phyloP scores from a whole-genome alignment of 176 grass and related monocot species.

The Triticum urartu region DNA sequence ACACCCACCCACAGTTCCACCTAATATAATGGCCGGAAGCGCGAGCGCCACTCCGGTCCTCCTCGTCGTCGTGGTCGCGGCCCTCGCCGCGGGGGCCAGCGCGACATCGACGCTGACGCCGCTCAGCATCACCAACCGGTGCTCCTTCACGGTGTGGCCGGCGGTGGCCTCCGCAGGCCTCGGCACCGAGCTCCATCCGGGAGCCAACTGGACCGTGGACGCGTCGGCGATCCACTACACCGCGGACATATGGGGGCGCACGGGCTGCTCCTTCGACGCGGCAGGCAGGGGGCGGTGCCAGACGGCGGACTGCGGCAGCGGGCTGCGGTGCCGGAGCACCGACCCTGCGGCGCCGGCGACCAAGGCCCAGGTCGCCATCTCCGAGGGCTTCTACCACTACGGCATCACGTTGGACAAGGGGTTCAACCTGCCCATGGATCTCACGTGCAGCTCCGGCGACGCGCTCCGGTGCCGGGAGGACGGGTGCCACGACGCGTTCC shows the following conservation, averaged over 20 bases:
- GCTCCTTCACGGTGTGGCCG: constrained; percentile 43
- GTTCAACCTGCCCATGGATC: neutral
- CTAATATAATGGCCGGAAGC: too few relatives aligned
- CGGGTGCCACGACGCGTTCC: neutral
- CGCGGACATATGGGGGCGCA: constrained; percentile 6
- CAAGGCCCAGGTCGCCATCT: neutral
- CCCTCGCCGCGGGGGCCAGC: neutral
- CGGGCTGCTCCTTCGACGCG: constrained; percentile 8
- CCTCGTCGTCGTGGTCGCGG: neutral
- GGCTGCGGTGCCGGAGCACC: too few relatives aligned
- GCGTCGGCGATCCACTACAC: neutral
- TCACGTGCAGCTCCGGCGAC: constrained; percentile 8
- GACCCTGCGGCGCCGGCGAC: neutral
- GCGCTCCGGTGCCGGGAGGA: neutral
- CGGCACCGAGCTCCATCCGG: neutral
- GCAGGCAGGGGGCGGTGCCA: neutral
- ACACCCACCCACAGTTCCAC: too few relatives aligned
- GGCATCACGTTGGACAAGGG: neutral
- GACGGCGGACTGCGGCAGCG: neutral
- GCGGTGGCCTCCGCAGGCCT: neutral
- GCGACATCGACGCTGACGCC: neutral
- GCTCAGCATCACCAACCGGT: constrained; percentile 40
- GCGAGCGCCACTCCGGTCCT: neutral
- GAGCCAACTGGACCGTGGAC: neutral
- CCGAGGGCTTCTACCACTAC: neutral